Conservation (phyloP, 345 rosid genomes). For the Turritis glabra region DNA sequence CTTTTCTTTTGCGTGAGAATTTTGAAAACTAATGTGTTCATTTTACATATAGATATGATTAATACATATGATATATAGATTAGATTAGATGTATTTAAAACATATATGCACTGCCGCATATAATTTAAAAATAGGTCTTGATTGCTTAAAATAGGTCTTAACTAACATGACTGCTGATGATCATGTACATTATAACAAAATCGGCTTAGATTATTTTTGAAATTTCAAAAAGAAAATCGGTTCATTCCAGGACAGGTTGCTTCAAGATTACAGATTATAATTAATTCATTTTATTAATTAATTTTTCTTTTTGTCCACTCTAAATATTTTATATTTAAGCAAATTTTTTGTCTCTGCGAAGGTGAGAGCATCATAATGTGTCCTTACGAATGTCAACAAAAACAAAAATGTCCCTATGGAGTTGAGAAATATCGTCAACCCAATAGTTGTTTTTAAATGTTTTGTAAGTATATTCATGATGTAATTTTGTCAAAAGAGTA, state of each 20-base stretch:
- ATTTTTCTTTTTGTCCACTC: neutral
- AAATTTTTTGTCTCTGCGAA: neutral
- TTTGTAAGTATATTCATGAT: slow-evolving; percentile 20
- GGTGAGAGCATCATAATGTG: neutral
- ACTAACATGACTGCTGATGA: neutral
- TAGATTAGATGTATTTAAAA: neutral
- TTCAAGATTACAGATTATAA: neutral
- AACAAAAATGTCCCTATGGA: neutral
- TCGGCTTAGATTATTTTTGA: neutral
- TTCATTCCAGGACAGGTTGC: neutral
- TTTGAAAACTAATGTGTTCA: neutral
- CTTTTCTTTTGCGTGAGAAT: slow-evolving; percentile 28
- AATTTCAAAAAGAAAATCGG: neutral
- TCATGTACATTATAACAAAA: neutral
- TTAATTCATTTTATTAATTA: neutral
- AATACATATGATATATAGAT: neutral
- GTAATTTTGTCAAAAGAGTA: slow-evolving; percentile 27
- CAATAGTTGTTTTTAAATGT: neutral
- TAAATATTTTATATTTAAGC: neutral
- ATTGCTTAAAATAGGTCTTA: neutral
- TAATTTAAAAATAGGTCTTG: neutral
- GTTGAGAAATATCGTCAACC: slow-evolving; percentile 18
- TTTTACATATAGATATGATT: neutral
- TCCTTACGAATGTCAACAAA: neutral
- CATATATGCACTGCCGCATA: neutral